These are phyloP conservation scores for Lentithecium fluviatile DNA, from an alignment of 495 filamentous ascomycete genomes.

Conservation along the genomic window DNA sequence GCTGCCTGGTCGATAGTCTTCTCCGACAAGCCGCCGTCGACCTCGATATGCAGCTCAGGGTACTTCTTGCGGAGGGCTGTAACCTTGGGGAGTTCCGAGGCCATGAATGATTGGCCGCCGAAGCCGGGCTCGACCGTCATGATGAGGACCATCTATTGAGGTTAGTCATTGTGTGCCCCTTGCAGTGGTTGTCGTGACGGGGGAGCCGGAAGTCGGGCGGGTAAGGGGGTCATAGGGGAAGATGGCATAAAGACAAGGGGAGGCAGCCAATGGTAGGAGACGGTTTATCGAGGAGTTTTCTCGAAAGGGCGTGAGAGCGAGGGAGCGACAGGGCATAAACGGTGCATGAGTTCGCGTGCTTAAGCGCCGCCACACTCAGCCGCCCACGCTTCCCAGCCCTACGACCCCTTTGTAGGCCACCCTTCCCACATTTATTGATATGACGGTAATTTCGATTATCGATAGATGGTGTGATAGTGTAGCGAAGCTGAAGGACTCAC, in stretches of 20 bases:
- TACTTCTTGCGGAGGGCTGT: slow-evolving; percentile 76
- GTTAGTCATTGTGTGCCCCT: slow-evolving; percentile 2
- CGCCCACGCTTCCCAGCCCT: slow-evolving; percentile 31
- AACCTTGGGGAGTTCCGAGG: slow-evolving; percentile 91
- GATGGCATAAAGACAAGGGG: neutral
- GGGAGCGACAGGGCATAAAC: slow-evolving; percentile 20
- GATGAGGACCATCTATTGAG: slow-evolving; percentile 84
- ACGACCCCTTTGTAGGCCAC: too few species aligned
- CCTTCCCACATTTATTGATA: slow-evolving; percentile 19
- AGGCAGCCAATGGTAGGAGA: slow-evolving; percentile 4
- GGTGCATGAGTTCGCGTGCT: slow-evolving; percentile 13
- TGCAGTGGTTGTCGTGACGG: slow-evolving; percentile 14
- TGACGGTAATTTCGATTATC: slow-evolving; percentile 10
- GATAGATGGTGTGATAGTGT: slow-evolving; percentile 6
- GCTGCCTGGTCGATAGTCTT: slow-evolving; percentile 92
- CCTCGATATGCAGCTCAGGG: slow-evolving; percentile 92
- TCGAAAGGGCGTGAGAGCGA: slow-evolving; percentile 2
- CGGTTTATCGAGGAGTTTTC: neutral
- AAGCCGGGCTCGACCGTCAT: slow-evolving; percentile 99
- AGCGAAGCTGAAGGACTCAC: slow-evolving; percentile 54
- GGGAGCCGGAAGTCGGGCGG: neutral
- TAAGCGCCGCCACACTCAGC: slow-evolving; percentile 35
- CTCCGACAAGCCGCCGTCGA: slow-evolving; percentile 86
- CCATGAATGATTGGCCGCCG: slow-evolving; percentile 98
- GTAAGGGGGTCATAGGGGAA: slow-evolving; percentile 2